A percentile compares a stretch with the other conserved stretches of the same genome.
Conservation (phyloP, 78 protist genomes). For the Cavenderia fasciculata region DNA sequence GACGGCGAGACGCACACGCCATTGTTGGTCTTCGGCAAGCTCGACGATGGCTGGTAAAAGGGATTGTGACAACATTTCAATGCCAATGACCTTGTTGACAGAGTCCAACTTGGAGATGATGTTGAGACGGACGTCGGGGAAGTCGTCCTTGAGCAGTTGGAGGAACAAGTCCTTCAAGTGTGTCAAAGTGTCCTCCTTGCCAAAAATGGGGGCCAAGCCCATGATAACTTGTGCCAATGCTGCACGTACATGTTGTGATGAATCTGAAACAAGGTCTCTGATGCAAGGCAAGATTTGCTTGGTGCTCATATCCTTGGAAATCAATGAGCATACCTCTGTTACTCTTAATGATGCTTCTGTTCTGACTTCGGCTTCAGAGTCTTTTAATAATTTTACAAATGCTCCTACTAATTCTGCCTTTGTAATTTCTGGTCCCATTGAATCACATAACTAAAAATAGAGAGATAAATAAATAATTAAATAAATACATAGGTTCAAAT, state of each 20-base stretch:
- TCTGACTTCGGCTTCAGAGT: conserved; percentile 98
- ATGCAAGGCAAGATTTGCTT: conserved; percentile 84
- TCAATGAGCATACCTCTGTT: conserved; percentile 64
- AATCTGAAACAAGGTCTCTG: conserved; percentile 85
- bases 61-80: conserved; percentile 85
- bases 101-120: conserved; percentile 89
- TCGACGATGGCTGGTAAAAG: conserved; percentile 96
- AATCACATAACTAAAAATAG: conserved; percentile 33
- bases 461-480: no score
- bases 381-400: conserved; percentile 87
- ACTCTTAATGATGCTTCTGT: conserved; percentile 94
- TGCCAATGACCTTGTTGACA: conserved; percentile 90
- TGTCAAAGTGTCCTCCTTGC: conserved; percentile 83
- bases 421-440: conserved; percentile 85
- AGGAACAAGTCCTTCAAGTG: conserved; percentile 90
- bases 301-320: conserved; percentile 68
- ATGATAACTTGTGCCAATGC: conserved; percentile 91
- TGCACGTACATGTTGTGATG: conserved; percentile 95
- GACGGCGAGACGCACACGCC: conserved; percentile 96
- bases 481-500: no score
- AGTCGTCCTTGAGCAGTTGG: conserved; percentile 91
- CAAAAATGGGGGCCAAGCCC: conserved; percentile 90
- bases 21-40: conserved; percentile 96
- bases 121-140: conserved; percentile 95
- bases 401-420: conserved; percentile 74